Conservation (phyloP, 352 stramenopile genomes). For the Lagenidium sp. region DNA sequence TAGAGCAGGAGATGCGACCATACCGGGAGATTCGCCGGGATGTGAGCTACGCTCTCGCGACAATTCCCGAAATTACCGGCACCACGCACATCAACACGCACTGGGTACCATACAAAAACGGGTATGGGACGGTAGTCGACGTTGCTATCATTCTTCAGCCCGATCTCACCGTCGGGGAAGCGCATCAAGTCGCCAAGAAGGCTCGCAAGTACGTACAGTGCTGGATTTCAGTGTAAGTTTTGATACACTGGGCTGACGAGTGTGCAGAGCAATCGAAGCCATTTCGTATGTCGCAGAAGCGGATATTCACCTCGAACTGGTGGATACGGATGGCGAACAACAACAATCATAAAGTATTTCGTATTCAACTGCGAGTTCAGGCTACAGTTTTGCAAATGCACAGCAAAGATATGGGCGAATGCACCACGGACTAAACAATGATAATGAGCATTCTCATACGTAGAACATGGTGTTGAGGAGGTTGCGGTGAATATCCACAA, state of each 20-base stretch:
- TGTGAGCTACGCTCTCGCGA: conserved; percentile 44
- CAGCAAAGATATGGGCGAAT: no score
- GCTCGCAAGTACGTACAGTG: conserved; percentile 39
- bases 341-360: no score
- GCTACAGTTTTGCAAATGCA: no score
- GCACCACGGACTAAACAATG: no score
- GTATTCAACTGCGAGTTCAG: no score
- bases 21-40: conserved; percentile 72
- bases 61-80: conserved; percentile 56
- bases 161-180: conserved; percentile 67
- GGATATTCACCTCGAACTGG: conserved; percentile 79
- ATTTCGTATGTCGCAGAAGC: conserved; percentile 72
- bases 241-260: no score
- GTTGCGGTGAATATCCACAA: conserved; percentile 6
- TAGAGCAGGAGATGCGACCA: conserved; percentile 55
- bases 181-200: conserved; percentile 59
- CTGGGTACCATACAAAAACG: conserved; percentile 53
- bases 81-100: conserved; percentile 81
- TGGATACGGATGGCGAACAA: conserved; percentile 38
- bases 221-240: no score
- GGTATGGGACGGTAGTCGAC: conserved; percentile 62
- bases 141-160: conserved; percentile 70
- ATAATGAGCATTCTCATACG: conserved; percentile 7
- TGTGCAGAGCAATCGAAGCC: conserved; percentile 70
- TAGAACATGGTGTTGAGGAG: conserved; percentile 11